Evolutionary conservation across 2,329 filamentous ascomycete genomes (phyloP).

Genomic region (Aspergillus nomiae): DNA sequence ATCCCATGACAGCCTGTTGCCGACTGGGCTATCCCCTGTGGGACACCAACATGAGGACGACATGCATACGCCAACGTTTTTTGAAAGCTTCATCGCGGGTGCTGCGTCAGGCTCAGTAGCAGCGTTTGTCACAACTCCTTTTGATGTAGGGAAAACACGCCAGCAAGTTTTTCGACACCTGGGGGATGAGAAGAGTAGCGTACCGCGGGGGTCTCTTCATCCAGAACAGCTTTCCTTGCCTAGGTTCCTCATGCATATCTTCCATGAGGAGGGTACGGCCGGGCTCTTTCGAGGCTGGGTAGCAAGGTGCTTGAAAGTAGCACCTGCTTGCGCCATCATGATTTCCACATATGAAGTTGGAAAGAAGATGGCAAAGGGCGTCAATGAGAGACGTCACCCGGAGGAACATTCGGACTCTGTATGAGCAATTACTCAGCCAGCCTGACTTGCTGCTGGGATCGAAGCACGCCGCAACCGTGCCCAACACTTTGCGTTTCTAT

Average conservation of each 20-base stretch:
- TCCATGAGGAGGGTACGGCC: conserved; percentile 74
- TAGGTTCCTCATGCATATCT: conserved; percentile 86
- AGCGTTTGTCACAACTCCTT: conserved; percentile 87
- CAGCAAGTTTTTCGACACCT: conserved; percentile 78
- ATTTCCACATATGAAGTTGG: conserved; percentile 97
- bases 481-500: background rate
- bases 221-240: conserved; percentile 80
- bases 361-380: conserved; percentile 78
- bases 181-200: conserved; percentile 34
- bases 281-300: conserved; percentile 93
- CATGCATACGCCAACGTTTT: conserved; percentile 74
- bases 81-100: conserved; percentile 87
- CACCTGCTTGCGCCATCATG: conserved; percentile 97
- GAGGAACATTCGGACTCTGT: conserved; percentile 22
- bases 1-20: conserved; percentile 31
- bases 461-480: background rate
- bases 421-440: conserved; percentile 6
- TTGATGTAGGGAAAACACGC: conserved; percentile 95
- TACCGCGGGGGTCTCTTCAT: conserved; percentile 24
- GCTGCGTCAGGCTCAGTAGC: conserved; percentile 81
- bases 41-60: conserved; percentile 59
- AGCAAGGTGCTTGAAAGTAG: conserved; percentile 88
- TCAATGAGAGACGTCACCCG: conserved; percentile 62
- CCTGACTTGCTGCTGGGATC: background rate
- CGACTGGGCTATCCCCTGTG: conserved; percentile 13